Base-by-base conservation (phyloP, 2,329 filamentous ascomycete species). In the Sporothrix schenckii region DNA sequence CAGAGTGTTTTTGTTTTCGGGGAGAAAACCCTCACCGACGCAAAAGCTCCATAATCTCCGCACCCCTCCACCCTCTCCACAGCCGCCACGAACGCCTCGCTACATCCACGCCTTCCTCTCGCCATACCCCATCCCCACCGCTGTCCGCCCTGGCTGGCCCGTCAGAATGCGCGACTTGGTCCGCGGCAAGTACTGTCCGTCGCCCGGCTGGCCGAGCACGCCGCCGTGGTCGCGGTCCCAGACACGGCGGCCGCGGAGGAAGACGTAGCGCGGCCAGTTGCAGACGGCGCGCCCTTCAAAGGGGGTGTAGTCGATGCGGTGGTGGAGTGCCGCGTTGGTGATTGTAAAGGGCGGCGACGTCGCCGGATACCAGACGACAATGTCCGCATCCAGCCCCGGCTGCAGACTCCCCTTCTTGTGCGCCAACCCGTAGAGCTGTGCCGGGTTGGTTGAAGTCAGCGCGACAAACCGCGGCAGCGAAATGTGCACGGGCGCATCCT, bases 291-390 rank as follows among this genome's bases (percentile, higher is more conserved):
- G 81, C 0, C 87, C 87, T 75, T 89, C 87, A 73, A 86, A 89
- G 0, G 87, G 87, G 6, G 87, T 88, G 75, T 89, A 88, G 75
- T 90, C 87, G 2, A 88, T 83, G 72, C 86, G 81, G 75, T 89
- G 87, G 76, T 89, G 87, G 72, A 89, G 76, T 77, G 83, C 82
- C 3, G 79, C 78, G 73, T 88, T 87, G 50, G 39, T 52, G 24
- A 73, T 71, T n/a, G 60, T 34, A 7, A 69, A 69, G 13, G n/a
- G 27, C 19, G 41, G 1, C n/a, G 24, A 34, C 24, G 61, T 19
- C 11, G 39, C 78, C 0, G 85, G 84, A 76, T 87, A 85, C 85
- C 86, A 88, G n/a, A 88, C 82, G 14, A 84, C 83, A 52, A 88
- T 76, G 76, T 89, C 86, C 1, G 86, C 86, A 76, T 88, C 86